These are phyloP conservation scores for Yamadazyma paraphyllophila DNA, from an alignment of 805 yeast genomes.

Conservation along the genomic window DNA sequence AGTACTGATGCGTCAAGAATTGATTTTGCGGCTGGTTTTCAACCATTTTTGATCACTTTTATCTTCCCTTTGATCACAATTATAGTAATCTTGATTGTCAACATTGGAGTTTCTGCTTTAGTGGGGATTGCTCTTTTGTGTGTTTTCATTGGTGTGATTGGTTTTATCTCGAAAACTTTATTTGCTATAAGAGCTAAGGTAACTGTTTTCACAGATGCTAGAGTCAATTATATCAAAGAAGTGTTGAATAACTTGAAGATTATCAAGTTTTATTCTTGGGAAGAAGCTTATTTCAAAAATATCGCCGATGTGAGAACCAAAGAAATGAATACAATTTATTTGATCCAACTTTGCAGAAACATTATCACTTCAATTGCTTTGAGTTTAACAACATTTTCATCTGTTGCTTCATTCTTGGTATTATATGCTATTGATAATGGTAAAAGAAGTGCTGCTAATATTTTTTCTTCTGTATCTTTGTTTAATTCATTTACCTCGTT, in stretches of 20 bases:
- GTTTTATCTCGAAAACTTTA: conserved; percentile 48
- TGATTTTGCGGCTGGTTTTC: conserved; percentile 71
- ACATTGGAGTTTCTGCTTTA: conserved; percentile 71
- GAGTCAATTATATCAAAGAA: conserved; percentile 78
- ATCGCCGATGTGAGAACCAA: conserved; percentile 53
- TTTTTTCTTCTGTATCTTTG: conserved; percentile 69
- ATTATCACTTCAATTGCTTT: conserved; percentile 61
- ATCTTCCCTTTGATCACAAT: conserved; percentile 65
- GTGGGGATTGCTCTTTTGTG: conserved; percentile 63
- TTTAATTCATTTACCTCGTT: conserved; percentile 62
- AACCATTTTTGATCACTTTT: conserved; percentile 61
- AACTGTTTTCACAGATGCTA: conserved; percentile 64
- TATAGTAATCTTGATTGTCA: conserved; percentile 59
- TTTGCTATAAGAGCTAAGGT: conserved; percentile 57
- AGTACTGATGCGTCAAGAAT: conserved; percentile 81
- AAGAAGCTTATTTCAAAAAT: conserved; percentile 63
- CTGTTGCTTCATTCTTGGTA: conserved; percentile 53
- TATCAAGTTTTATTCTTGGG: conserved; percentile 92
- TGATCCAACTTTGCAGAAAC: conserved; percentile 65
- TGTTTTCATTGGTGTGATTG: conserved; percentile 49
- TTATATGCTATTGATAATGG: conserved; percentile 30
- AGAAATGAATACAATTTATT: conserved; percentile 62
- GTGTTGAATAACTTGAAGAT: conserved; percentile 73
- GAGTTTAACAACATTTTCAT: conserved; percentile 66
- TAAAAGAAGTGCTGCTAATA: conserved; percentile 52